phyloP scores from a whole-genome alignment of 139 green algal species.

The Tetradesmus obliquus region DNA sequence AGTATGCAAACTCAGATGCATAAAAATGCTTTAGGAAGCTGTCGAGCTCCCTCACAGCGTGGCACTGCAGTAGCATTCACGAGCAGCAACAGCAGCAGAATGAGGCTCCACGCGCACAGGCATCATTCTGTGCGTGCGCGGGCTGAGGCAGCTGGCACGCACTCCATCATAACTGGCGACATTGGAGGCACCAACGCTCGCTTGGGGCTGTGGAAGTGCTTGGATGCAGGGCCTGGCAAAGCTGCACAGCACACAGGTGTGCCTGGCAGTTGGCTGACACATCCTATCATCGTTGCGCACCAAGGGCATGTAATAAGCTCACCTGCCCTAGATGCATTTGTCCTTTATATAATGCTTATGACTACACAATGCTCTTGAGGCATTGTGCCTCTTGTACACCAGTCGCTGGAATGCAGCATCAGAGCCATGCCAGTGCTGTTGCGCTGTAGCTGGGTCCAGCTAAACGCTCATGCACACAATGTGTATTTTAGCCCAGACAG shows the following conservation, averaged over 20 bases:
- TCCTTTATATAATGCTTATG: too few relatives aligned
- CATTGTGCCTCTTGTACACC: too few relatives aligned
- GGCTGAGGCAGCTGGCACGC: background rate
- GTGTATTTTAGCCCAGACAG: too few relatives aligned
- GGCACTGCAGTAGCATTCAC: background rate
- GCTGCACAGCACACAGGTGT: background rate
- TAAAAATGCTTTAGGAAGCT: background rate
- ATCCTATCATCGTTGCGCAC: too few relatives aligned
- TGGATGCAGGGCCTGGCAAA: conserved; percentile 37
- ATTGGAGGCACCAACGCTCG: conserved; percentile 96
- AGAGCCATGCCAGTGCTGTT: too few relatives aligned
- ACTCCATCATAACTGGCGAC: conserved; percentile 69
- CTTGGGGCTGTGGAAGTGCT: conserved; percentile 82
- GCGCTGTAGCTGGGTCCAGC: too few relatives aligned
- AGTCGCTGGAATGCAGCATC: too few relatives aligned
- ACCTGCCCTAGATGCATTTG: too few relatives aligned
- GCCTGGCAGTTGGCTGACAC: background rate
- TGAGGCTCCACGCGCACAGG: background rate
- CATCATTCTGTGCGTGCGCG: background rate
- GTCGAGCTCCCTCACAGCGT: background rate
- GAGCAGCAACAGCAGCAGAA: background rate
- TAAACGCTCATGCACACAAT: too few relatives aligned
- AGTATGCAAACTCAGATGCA: background rate
- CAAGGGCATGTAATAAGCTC: too few relatives aligned
- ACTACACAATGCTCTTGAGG: too few relatives aligned